Conservation (phyloP, 805 yeast genomes). For the Kodamaea neixiangensis region DNA sequence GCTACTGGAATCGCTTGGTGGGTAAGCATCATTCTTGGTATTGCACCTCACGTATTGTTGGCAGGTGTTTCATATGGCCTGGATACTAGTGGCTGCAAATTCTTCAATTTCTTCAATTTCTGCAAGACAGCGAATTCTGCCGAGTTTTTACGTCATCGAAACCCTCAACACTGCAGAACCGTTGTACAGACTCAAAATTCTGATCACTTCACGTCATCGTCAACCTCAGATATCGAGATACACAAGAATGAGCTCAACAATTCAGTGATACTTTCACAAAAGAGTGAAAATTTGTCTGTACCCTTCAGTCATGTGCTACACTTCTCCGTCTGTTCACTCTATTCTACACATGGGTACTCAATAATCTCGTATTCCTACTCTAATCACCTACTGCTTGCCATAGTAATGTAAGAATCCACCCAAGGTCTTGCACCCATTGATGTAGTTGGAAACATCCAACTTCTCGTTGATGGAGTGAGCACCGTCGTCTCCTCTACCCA, state of each 20-base stretch:
- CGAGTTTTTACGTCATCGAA: too few species aligned
- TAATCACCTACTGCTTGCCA: constrained; percentile 32
- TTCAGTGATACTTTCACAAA: neutral
- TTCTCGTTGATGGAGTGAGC: constrained; percentile 98
- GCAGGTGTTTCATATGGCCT: neutral
- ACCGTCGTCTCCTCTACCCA: constrained; percentile 99
- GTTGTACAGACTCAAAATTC: neutral
- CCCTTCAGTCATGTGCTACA: neutral
- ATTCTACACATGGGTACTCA: neutral
- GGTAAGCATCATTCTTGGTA: too few species aligned
- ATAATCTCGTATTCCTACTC: neutral
- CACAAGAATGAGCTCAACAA: neutral
- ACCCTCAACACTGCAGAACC: too few species aligned
- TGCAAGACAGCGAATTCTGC: too few species aligned
- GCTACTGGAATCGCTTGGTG: too few species aligned
- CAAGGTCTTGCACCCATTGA: constrained; percentile 90
- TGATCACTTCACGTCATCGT: neutral
- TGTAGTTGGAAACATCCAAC: constrained; percentile 82
- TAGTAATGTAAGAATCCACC: constrained; percentile 92
- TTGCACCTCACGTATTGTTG: too few species aligned
- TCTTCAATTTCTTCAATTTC: neutral
- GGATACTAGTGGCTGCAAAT: neutral
- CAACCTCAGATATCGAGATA: neutral
- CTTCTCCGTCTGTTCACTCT: neutral
- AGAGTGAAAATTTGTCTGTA: neutral